Conservation (phyloP, 306 rosid genomes). For the Cucurbita ficifolia region DNA sequence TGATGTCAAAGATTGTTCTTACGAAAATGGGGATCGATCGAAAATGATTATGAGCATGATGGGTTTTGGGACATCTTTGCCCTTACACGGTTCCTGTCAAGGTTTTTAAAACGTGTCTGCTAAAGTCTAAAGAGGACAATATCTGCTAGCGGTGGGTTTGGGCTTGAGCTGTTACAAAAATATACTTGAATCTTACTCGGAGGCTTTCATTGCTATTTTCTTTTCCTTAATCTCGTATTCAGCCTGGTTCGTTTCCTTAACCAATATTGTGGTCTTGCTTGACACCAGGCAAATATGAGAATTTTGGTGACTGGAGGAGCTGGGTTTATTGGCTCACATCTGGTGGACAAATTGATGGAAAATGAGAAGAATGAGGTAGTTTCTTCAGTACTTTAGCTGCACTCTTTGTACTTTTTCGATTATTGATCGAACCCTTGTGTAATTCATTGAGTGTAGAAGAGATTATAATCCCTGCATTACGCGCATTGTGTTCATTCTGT, state of each 20-base stretch:
- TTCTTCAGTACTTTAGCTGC: slow-evolving; percentile 1
- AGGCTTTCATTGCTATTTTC: background rate
- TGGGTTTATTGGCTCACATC: slow-evolving; percentile 97
- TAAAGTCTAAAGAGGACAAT: too few relatives aligned
- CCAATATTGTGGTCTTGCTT: slow-evolving; percentile 7
- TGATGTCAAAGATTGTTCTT: background rate
- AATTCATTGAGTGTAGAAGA: background rate
- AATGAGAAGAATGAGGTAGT: slow-evolving; percentile 82
- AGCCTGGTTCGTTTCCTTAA: background rate
- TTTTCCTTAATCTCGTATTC: background rate
- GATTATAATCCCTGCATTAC: background rate
- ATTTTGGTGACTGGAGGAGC: slow-evolving; percentile 95
- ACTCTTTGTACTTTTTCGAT: background rate
- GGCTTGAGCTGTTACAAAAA: too few relatives aligned
- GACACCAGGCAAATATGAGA: slow-evolving; percentile 75
- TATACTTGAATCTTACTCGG: background rate
- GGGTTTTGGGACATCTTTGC: background rate
- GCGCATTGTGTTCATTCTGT: background rate
- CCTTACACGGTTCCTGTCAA: too few relatives aligned
- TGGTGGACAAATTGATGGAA: slow-evolving; percentile 91
- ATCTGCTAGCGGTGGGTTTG: too few relatives aligned
- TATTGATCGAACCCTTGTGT: background rate
- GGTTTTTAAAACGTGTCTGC: too few relatives aligned
- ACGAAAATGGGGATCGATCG: background rate
- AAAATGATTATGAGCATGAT: background rate